Conservation (phyloP, 495 filamentous ascomycete species). For the Bryoglossum gracile region DNA sequence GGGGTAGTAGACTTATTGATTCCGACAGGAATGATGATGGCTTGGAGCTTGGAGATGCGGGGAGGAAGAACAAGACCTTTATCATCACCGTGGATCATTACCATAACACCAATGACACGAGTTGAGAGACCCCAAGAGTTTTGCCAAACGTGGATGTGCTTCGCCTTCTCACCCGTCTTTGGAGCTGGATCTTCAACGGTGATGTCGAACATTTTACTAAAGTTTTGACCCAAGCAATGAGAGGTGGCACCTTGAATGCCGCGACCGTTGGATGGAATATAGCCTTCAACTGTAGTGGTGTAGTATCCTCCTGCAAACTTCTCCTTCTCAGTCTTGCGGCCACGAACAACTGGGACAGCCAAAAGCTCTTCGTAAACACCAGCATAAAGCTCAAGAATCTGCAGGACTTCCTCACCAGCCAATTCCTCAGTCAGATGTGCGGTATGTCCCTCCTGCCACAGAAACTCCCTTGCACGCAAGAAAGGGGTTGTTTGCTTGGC, state of each 20-base stretch:
- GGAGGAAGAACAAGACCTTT: conserved; percentile 89
- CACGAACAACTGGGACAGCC: conserved; percentile 87
- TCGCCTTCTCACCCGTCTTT: conserved; percentile 64
- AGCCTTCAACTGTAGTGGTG: conserved; percentile 92
- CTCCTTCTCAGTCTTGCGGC: conserved; percentile 87
- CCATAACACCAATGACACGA: conserved; percentile 92
- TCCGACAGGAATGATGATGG: conserved; percentile 87
- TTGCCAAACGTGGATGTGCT: conserved; percentile 82
- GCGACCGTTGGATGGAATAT: conserved; percentile 87
- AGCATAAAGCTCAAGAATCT: conserved; percentile 91
- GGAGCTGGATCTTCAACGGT: conserved; percentile 83
- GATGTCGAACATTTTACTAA: conserved; percentile 97
- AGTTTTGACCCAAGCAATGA: conserved; percentile 93
- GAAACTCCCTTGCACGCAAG: conserved; percentile 84
- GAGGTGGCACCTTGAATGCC: conserved; percentile 95
- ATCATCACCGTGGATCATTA: conserved; percentile 94
- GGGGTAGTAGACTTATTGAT: conserved; percentile 77
- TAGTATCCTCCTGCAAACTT: conserved; percentile 95
- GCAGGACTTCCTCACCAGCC: conserved; percentile 74
- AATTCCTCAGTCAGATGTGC: conserved; percentile 75
- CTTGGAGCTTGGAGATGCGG: conserved; percentile 76
- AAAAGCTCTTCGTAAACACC: conserved; percentile 87
- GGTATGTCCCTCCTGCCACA: conserved; percentile 98
- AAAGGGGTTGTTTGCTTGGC: conserved; percentile 97
- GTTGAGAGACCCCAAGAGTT: conserved; percentile 98